A percentile compares a stretch with the other conserved stretches of the same genome.
Conservation (phyloP, 2,329 filamentous ascomycete genomes). For the Neonectria neomacrospora region DNA sequence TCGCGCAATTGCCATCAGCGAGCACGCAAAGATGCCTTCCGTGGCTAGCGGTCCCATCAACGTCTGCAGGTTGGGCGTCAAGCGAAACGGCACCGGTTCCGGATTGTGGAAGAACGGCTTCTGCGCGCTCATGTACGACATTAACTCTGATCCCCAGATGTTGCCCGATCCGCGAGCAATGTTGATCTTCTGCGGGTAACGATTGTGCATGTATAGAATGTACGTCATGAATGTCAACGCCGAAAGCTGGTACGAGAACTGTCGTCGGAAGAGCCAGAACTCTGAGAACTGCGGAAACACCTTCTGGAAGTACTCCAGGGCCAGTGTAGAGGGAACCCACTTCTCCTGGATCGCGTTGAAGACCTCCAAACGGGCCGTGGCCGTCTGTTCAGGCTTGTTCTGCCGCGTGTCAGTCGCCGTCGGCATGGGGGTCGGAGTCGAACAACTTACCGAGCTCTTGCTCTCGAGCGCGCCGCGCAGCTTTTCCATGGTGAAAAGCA, state of each 20-base stretch:
- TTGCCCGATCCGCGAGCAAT: conserved; percentile 89
- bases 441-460: conserved; percentile 66
- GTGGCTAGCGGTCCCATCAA: conserved; percentile 96
- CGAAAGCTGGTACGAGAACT: conserved; percentile 96
- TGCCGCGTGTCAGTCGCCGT: conserved; percentile 50
- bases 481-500: conserved; percentile 96
- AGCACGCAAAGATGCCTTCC: conserved; percentile 95
- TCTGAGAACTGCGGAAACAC: conserved; percentile 90
- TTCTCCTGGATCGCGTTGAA: conserved; percentile 94
- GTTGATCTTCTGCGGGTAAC: conserved; percentile 94
- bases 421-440: not conserved
- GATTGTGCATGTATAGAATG: conserved; percentile 95
- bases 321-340: conserved; percentile 85
- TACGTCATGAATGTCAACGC: conserved; percentile 98
- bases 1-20: conserved; percentile 95
- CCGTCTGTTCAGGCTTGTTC: conserved; percentile 75
- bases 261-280: conserved; percentile 98
- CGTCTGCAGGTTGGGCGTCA: conserved; percentile 95
- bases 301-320: conserved; percentile 88
- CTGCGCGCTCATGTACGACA: conserved; percentile 85
- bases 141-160: conserved; percentile 95
- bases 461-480: conserved; percentile 79
- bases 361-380: conserved; percentile 85
- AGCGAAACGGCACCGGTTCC: conserved; percentile 95
- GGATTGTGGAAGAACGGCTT: conserved; percentile 95